Conservation (phyloP, 192 early-diverging fungal genomes). For the Obelidium mucronatum region DNA sequence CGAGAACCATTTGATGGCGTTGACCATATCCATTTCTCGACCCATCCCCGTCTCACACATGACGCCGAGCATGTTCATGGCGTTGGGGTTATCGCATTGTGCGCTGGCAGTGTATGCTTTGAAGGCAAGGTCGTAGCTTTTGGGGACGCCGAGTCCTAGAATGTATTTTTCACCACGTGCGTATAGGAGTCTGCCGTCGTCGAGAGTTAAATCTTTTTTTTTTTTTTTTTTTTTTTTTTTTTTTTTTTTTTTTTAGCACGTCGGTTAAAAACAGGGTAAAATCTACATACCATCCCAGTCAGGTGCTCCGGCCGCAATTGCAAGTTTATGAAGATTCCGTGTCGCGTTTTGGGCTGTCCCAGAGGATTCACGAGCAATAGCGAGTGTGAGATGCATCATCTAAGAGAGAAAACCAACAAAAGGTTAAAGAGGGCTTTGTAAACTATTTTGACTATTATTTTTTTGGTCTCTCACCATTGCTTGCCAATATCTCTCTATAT, state of each 20-base stretch:
- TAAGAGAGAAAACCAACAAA: conserved; percentile 16
- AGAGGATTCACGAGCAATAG: conserved; percentile 42
- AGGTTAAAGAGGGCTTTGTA: conserved; percentile 1
- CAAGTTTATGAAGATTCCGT: conserved; percentile 55
- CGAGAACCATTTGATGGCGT: conserved; percentile 50
- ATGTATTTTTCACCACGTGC: conserved; percentile 62
- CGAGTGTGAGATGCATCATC: conserved; percentile 52
- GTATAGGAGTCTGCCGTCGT: conserved; percentile 54
- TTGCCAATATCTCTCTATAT: conserved; percentile 31
- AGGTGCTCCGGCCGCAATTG: conserved; percentile 58
- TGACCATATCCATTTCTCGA: conserved; percentile 50
- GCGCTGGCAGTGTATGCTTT: conserved; percentile 56
- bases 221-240: background rate
- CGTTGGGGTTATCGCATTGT: conserved; percentile 45
- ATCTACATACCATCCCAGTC: conserved; percentile 51
- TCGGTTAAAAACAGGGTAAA: background rate
- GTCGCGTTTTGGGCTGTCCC: conserved; percentile 33
- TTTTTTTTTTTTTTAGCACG: background rate
- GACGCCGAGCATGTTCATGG: conserved; percentile 59
- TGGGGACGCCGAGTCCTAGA: conserved; percentile 53
- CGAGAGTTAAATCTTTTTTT: conserved; percentile 50
- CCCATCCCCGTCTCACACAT: conserved; percentile 64
- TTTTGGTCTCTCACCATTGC: too few relatives aligned
- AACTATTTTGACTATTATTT: conserved; percentile 8
- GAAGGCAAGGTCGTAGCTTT: conserved; percentile 56